Evolutionary conservation across 2,329 filamentous ascomycete genomes (phyloP), one percentile per base, ranked within the genome.

Genomic region (Colletotrichum abscissum): DNA sequence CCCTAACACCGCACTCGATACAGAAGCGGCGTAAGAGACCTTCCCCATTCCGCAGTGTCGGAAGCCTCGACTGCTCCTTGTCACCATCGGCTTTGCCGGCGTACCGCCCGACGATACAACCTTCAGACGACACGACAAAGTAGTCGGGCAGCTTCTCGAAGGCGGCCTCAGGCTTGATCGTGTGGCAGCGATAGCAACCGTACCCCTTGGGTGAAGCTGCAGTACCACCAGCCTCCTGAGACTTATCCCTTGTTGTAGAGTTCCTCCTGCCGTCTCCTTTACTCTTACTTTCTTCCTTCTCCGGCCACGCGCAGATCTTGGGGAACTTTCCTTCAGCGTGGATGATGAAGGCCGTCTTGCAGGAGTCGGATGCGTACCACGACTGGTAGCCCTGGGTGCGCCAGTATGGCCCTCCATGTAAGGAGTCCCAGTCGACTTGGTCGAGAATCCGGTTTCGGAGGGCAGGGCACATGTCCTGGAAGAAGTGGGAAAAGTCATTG

Each of bases 1-100:
- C 75, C 28, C 77, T 76, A 58, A 85, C 80, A n/a, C 84, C 84
- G 58, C 84, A 85, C 24, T 81, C 82, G 63, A 85, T 82, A 74
- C 84, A 85, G 74, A 84, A 85, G 26, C 84, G 80, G 8, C 84
- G 81, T 8, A 85, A 77, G 12, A 63, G 78, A 12, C 33, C 7
- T 2, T 30, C 49, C 75, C 24, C 60, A 24, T 82, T 81, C n/a
- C 57, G 62, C 22, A 46, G 11, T 3, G 2, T 33, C 14, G 24
- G 30, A 14, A 42, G 35, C 16, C 24, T 56, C 54, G 54, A 28
- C 54, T 28, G 42, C 8, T 64, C 62, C 12, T 24, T 11, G n/a
- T 54, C 38, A 5, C 12, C 6, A 19, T 14, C 63, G 63, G 19
- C 42, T n/a, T 49, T 49, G 42, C 42, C 42, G 7, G 42, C 19